Percentiles rank a stretch among this genome's conserved stretches.
phyloP scores from a whole-genome alignment of 2,329 filamentous ascomycete genomes.

The Tolypocladium sp. region DNA sequence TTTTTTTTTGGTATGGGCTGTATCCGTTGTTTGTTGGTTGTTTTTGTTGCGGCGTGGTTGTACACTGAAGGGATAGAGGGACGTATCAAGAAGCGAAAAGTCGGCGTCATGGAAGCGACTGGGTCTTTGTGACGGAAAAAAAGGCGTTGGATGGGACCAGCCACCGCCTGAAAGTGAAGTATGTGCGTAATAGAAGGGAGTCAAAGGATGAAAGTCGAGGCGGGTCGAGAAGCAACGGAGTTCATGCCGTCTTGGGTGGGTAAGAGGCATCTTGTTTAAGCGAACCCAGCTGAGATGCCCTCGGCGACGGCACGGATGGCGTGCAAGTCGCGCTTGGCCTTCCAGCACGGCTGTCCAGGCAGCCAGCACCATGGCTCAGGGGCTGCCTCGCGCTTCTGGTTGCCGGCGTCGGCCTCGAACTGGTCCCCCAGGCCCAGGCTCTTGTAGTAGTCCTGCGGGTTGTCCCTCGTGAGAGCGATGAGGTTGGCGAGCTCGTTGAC shows the following conservation, averaged over 20 bases:
- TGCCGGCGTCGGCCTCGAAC: constrained; percentile 11
- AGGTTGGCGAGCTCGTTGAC: constrained; percentile 28
- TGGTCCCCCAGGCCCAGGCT: constrained; percentile 17
- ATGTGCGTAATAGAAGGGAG: not conserved
- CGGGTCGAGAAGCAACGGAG: not conserved
- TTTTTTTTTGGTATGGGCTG: not conserved
- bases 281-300: constrained; percentile 13
- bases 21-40: not conserved
- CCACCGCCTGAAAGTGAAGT: not conserved
- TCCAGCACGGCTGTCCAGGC: constrained; percentile 28
- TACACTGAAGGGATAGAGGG: not conserved
- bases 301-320: constrained; percentile 17
- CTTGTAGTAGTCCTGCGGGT: constrained; percentile 22
- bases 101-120: not conserved
- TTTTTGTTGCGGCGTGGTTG: not conserved
- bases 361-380: constrained; percentile 22
- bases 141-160: not conserved
- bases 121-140: not conserved
- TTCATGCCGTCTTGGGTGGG: not conserved
- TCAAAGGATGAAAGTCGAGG: not conserved
- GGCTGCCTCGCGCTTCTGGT: constrained; percentile 12
- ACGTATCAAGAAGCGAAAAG: not conserved
- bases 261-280: constrained; percentile 13
- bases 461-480: constrained; percentile 19
- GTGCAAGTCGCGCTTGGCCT: constrained; percentile 22